A percentile compares a stretch with the other conserved stretches of the same genome.
Evolutionary conservation across 2,329 filamentous ascomycete species (phyloP).

Genomic region (Colletotrichum limetticola): DNA sequence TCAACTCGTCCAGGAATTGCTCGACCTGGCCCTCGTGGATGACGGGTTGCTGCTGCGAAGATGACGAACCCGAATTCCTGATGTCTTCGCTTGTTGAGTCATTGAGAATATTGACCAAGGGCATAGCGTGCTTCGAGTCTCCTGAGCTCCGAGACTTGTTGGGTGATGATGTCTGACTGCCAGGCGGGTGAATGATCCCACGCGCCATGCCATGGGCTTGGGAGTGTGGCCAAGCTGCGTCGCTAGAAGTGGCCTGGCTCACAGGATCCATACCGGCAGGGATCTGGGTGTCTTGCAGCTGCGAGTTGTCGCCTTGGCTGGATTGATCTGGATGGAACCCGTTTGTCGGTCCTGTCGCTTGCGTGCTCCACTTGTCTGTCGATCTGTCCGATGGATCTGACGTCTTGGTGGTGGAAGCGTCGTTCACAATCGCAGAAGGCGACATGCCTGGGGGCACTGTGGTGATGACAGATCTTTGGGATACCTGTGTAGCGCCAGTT

Average conservation of each 20-base stretch:
- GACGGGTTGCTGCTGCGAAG: conserved; percentile 50
- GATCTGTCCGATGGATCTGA: conserved; percentile 75
- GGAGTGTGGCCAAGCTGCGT: conserved; percentile 68
- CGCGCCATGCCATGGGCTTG: conserved; percentile 64
- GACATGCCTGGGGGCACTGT: conserved; percentile 67
- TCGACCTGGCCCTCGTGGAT: conserved; percentile 61
- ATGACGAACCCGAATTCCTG: conserved; percentile 34
- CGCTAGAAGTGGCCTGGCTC: conserved; percentile 61
- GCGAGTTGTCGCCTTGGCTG: conserved; percentile 46
- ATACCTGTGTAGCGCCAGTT: conserved; percentile 66
- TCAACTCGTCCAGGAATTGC: conserved; percentile 71
- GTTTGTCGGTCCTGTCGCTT: conserved; percentile 70
- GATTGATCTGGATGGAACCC: conserved; percentile 64
- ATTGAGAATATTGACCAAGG: conserved; percentile 53
- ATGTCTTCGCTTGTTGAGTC: conserved; percentile 50
- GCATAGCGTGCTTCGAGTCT: conserved; percentile 47
- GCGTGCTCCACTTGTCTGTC: conserved; percentile 74
- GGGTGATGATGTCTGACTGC: conserved; percentile 53
- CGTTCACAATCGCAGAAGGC: conserved; percentile 75
- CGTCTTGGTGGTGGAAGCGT: conserved; percentile 94
- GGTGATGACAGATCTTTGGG: conserved; percentile 71
- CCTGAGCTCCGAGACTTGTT: conserved; percentile 40
- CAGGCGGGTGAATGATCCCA: conserved; percentile 45
- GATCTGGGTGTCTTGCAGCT: conserved; percentile 66
- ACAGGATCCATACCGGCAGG: conserved; percentile 41